Percentiles rank a stretch among this genome's conserved stretches.
Evolutionary conservation across 192 early-diverging fungal genomes (phyloP).

Genomic region (Rhizophagus clarus): DNA sequence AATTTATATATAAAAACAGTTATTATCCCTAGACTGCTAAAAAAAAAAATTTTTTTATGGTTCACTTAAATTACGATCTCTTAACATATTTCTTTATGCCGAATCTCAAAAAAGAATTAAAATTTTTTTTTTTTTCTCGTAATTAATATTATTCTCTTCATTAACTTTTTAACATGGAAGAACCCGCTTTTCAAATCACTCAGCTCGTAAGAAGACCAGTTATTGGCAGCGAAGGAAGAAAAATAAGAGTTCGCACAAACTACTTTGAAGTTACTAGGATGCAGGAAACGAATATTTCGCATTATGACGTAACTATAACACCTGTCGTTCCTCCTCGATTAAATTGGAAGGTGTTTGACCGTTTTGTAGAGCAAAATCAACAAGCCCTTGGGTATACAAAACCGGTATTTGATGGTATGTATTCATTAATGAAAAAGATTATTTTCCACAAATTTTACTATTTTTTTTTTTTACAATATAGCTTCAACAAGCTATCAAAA

Average conservation of each 20-base stretch:
- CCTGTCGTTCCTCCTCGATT: slow-evolving; percentile 79
- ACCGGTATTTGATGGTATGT: slow-evolving; percentile 72
- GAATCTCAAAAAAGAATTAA: too few relatives aligned
- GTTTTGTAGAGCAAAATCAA: slow-evolving; percentile 57
- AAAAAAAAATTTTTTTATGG: too few relatives aligned
- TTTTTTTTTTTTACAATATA: too few relatives aligned
- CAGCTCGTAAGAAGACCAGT: slow-evolving; percentile 48
- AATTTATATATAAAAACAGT: too few relatives aligned
- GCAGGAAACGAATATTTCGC: slow-evolving; percentile 69
- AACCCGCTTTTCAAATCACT: slow-evolving; percentile 16
- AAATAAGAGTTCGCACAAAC: slow-evolving; percentile 60
- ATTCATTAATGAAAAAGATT: not conserved
- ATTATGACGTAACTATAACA: slow-evolving; percentile 79
- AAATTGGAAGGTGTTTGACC: slow-evolving; percentile 66
- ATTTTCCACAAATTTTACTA: too few relatives aligned
- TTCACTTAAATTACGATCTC: too few relatives aligned
- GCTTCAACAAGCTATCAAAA: too few relatives aligned
- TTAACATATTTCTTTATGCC: too few relatives aligned
- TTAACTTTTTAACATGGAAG: not conserved
- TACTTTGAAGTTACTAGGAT: slow-evolving; percentile 74
- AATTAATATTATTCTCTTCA: too few relatives aligned
- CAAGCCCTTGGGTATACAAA: slow-evolving; percentile 59
- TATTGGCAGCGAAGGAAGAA: slow-evolving; percentile 46
- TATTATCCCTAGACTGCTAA: too few relatives aligned
- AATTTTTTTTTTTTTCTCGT: too few relatives aligned